A percentile compares a stretch with the other conserved stretches of the same genome.
Conservation (phyloP, 1,284 basidiomycete genomes). For the Sporisorium reilianum region DNA sequence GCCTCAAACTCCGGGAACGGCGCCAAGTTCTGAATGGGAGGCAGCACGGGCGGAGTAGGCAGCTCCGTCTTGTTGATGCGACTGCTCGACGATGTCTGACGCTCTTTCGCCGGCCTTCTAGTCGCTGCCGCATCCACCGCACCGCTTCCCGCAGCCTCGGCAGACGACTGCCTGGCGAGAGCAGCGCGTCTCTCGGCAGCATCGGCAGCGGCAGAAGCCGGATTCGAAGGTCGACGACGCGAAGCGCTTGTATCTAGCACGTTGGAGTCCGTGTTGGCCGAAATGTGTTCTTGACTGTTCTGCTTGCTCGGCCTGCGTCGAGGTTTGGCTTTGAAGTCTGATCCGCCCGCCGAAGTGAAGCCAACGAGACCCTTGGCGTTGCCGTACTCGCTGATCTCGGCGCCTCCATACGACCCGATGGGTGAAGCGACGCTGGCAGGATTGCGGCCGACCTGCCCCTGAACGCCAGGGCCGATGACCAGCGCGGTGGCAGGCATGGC, state of each 20-base stretch:
- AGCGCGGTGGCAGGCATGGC: constrained; percentile 59
- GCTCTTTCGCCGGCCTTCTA: constrained; percentile 28
- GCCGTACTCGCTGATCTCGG: constrained; percentile 44
- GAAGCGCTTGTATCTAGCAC: constrained; percentile 9
- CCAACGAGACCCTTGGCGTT: constrained; percentile 55
- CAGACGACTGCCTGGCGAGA: constrained; percentile 15
- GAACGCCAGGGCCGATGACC: constrained; percentile 64
- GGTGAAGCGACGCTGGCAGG: constrained; percentile 34
- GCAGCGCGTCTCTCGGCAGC: constrained; percentile 51
- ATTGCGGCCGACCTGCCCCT: constrained; percentile 57
- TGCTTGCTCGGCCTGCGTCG: constrained; percentile 27
- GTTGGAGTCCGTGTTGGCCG: constrained; percentile 5
- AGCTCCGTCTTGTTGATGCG: constrained; percentile 37
- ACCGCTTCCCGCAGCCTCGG: constrained; percentile 5
- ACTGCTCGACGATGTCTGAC: constrained; percentile 28
- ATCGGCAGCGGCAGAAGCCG: constrained; percentile 45
- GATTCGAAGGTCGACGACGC: constrained; percentile 30
- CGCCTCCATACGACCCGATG: constrained; percentile 34
- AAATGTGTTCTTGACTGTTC: constrained; percentile 27
- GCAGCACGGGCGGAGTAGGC: constrained; percentile 36
- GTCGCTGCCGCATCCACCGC: constrained; percentile 4
- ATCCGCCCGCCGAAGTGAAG: constrained; percentile 53
- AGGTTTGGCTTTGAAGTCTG: constrained; percentile 31
- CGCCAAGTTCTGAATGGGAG: constrained; percentile 54
- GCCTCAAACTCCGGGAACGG: constrained; percentile 41